Percentiles rank a stretch among this genome's conserved stretches.
Conservation (phyloP, 305 asterid species). For the Fraxinus floribunda region DNA sequence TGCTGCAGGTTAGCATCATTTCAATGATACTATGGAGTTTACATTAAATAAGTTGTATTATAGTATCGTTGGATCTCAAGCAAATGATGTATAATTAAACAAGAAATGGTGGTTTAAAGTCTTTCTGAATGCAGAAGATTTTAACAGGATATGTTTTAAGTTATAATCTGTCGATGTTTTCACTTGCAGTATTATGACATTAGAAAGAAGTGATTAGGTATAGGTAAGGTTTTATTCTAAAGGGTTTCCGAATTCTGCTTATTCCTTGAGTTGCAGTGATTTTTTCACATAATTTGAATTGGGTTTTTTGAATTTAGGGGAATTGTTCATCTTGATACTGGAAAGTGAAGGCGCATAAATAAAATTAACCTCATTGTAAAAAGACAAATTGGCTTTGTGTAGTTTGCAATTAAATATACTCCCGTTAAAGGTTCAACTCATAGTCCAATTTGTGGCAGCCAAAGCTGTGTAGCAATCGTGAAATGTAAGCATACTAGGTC, state of each 20-base stretch:
- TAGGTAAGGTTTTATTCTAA: no score
- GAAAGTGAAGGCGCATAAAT: neutral
- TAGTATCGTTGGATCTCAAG: neutral
- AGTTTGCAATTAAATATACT: neutral
- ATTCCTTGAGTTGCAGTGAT: no score
- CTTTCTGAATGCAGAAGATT: neutral
- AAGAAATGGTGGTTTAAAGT: neutral
- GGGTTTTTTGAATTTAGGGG: neutral
- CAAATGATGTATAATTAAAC: neutral
- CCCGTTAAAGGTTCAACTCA: neutral
- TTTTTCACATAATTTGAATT: no score
- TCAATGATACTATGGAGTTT: neutral
- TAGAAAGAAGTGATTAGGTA: conserved; percentile 63
- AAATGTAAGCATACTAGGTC: neutral
- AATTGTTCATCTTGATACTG: neutral
- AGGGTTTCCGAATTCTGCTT: no score
- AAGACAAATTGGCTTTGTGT: neutral
- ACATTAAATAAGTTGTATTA: neutral
- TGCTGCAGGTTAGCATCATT: neutral
- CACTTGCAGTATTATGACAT: conserved; percentile 78
- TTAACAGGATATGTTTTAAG: neutral
- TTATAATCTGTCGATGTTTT: neutral
- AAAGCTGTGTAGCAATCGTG: neutral
- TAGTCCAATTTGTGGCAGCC: neutral
- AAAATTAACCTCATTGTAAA: no score